A percentile compares a stretch with the other conserved stretches of the same genome.
Conservation (phyloP, 1,284 basidiomycete genomes). For the Peniophora sp. region DNA sequence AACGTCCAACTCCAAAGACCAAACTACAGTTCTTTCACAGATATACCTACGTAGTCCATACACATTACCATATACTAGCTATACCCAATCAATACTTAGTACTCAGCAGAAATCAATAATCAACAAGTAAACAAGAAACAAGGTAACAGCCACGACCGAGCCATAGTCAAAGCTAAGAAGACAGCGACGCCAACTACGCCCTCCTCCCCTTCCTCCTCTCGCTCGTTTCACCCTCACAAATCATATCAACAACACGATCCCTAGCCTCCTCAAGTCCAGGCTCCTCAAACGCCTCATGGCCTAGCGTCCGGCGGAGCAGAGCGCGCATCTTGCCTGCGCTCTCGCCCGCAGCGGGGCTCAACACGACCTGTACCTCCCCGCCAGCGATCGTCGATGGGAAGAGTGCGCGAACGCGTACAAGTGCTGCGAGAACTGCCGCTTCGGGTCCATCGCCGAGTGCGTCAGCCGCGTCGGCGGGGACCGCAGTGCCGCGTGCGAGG, state of each 20-base stretch:
- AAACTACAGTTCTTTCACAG: not conserved
- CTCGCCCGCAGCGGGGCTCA: constrained; percentile 54
- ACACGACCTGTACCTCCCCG: constrained; percentile 29
- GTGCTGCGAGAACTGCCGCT: constrained; percentile 43
- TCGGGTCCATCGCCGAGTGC: constrained; percentile 16
- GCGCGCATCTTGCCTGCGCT: constrained; percentile 32
- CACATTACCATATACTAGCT: not conserved
- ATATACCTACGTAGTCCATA: not conserved
- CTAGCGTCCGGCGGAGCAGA: constrained; percentile 43
- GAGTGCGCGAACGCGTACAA: constrained; percentile 48
- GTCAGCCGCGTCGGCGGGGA: constrained; percentile 20
- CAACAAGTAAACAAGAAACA: not conserved
- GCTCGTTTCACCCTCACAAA: constrained; percentile 41
- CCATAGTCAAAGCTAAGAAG: too few relatives aligned
- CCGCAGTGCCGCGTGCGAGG: constrained; percentile 34
- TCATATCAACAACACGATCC: constrained; percentile 60
- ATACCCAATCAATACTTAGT: not conserved
- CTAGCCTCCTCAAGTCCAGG: constrained; percentile 52
- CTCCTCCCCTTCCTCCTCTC: constrained; percentile 11
- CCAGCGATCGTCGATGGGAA: constrained; percentile 35
- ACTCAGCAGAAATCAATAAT: not conserved
- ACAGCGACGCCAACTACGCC: too few relatives aligned
- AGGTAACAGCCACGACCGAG: too few relatives aligned
- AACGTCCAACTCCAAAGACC: too few relatives aligned
- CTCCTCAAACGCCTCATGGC: constrained; percentile 50